A percentile compares a stretch with the other conserved stretches of the same genome.
phyloP scores from a whole-genome alignment of 1,139 yeast species.

The Wickerhamomyces sp. region DNA sequence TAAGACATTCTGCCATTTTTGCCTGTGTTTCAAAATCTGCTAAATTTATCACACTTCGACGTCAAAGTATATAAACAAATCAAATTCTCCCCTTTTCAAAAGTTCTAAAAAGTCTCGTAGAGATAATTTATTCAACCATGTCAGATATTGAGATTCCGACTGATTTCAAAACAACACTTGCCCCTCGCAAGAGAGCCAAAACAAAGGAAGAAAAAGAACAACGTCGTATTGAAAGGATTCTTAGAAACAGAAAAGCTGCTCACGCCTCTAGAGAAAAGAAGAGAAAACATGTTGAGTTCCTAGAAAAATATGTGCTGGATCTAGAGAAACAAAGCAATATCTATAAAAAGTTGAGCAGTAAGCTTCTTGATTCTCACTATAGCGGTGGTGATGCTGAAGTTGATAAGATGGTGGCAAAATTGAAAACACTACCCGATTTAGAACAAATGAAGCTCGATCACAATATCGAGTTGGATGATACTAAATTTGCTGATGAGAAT shows the following conservation, averaged over 20 bases:
- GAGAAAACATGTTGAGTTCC: conserved; percentile 82
- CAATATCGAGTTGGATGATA: conserved; percentile 15
- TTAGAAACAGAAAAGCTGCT: conserved; percentile 94
- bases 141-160: conserved; percentile 26
- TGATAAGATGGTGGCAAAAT: conserved; percentile 13
- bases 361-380: conserved; percentile 12
- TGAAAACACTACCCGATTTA: conserved; percentile 19
- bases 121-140: conserved; percentile 4
- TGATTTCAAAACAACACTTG: conserved; percentile 47
- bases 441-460: conserved; percentile 16
- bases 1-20: neutral
- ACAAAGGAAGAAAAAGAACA: conserved; percentile 97
- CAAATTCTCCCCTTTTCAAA: neutral
- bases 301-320: conserved; percentile 60
- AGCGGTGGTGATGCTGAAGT: conserved; percentile 17
- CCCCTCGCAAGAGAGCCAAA: conserved; percentile 95
- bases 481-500: neutral
- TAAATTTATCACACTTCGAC: too few species aligned
- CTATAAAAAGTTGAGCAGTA: conserved; percentile 12
- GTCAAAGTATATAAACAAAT: neutral
- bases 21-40: neutral
- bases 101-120: neutral
- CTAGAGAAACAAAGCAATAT: conserved; percentile 35
- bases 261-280: conserved; percentile 97
- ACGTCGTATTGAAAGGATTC: conserved; percentile 85